Percentiles rank a stretch among this genome's conserved stretches.
phyloP scores from a whole-genome alignment of 1,139 yeast species.

The Kurtzmaniella natalensis region DNA sequence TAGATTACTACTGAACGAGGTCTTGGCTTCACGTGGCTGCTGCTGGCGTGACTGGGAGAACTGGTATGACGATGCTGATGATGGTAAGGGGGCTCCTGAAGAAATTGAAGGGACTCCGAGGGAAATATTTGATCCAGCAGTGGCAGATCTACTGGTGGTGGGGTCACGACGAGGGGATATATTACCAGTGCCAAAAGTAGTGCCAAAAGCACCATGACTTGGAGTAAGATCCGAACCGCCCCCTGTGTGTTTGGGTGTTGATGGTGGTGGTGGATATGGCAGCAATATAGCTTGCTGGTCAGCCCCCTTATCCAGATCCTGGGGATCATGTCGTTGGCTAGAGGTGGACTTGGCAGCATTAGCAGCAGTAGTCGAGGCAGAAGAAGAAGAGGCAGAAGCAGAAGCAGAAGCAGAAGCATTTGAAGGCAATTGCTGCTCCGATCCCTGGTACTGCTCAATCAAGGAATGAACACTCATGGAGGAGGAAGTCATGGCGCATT shows the following conservation, averaged over 20 bases:
- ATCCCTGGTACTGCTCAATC: slow-evolving; percentile 15
- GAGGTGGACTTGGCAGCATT: slow-evolving; percentile 1
- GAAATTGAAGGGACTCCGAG: slow-evolving; percentile 3
- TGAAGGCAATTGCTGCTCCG: slow-evolving; percentile 3
- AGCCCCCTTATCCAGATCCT: not conserved
- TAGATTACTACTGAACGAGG: not conserved
- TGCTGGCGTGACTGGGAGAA: not conserved
- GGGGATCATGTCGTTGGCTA: not conserved
- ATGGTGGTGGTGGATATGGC: too few species aligned
- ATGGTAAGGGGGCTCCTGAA: not conserved
- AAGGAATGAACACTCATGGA: slow-evolving; percentile 28
- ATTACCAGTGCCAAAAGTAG: too few species aligned
- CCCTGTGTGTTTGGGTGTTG: too few species aligned
- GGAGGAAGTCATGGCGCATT: slow-evolving; percentile 10
- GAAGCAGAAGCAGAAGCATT: slow-evolving; percentile 1
- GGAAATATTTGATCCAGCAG: too few species aligned
- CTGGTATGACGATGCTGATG: not conserved
- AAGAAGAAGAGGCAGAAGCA: not conserved
- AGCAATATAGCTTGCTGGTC: not conserved
- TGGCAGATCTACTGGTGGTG: too few species aligned
- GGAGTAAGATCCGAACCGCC: too few species aligned
- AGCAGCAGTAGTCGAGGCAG: slow-evolving; percentile 1
- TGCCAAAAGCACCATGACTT: too few species aligned
- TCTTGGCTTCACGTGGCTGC: not conserved
- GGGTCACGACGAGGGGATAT: too few species aligned